Conservation (phyloP, 2,329 filamentous ascomycete species). For the Fusarium torreyae region DNA sequence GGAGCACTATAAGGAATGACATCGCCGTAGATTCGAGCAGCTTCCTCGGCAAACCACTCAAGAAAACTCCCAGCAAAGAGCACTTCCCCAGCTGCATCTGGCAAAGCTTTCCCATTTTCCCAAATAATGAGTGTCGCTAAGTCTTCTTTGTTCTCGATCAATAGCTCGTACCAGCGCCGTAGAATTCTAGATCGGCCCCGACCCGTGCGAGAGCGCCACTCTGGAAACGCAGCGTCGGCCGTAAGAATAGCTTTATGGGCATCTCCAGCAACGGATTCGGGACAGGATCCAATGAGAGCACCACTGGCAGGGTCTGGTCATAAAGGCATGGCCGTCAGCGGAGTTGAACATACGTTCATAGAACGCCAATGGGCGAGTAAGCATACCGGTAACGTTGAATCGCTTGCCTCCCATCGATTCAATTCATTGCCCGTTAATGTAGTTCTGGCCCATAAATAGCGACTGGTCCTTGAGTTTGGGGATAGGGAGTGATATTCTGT, state of each 20-base stretch:
- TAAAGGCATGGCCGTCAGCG: not conserved
- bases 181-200: conserved; percentile 72
- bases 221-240: conserved; percentile 69
- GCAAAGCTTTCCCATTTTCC: conserved; percentile 78
- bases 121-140: conserved; percentile 76
- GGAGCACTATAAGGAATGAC: conserved; percentile 72
- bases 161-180: conserved; percentile 74
- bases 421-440: conserved; percentile 83
- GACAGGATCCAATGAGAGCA: conserved; percentile 76
- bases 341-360: too few species aligned
- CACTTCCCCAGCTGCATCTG: conserved; percentile 71
- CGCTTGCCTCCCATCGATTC: conserved; percentile 77
- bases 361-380: too few species aligned
- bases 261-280: conserved; percentile 78
- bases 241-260: conserved; percentile 77
- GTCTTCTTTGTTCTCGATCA: conserved; percentile 75
- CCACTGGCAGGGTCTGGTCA: conserved; percentile 74
- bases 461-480: conserved; percentile 22
- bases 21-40: conserved; percentile 68
- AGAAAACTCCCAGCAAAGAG: conserved; percentile 72
- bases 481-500: conserved; percentile 12
- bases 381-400: conserved; percentile 74
- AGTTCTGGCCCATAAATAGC: conserved; percentile 57
- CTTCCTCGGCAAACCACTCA: conserved; percentile 69
- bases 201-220: conserved; percentile 70